These are phyloP conservation scores for Cryptococcus sp. DNA, from an alignment of 1,284 basidiomycete species.

Conservation along the genomic window DNA sequence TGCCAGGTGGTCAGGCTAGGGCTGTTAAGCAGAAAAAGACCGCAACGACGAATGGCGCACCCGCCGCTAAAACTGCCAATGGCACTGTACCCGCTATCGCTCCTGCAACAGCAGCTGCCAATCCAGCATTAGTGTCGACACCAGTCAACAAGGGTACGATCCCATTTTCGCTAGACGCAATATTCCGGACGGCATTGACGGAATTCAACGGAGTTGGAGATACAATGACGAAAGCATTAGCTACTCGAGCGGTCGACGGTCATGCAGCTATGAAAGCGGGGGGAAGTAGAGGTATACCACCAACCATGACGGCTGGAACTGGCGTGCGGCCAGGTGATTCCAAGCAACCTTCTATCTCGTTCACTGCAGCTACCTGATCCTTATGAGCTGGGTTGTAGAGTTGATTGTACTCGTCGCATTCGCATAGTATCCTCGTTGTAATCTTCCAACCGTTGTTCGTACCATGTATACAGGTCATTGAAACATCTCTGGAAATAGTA, in stretches of 20 bases:
- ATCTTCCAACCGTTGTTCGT: background rate
- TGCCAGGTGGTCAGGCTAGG: background rate
- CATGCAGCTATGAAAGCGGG: background rate
- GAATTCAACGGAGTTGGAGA: constrained; percentile 32
- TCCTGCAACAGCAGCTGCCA: constrained; percentile 1
- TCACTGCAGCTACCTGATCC: too few species aligned
- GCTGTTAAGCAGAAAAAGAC: background rate
- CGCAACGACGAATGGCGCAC: background rate
- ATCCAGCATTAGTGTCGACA: background rate
- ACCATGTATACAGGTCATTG: background rate
- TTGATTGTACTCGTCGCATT: background rate
- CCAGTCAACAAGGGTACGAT: constrained; percentile 1
- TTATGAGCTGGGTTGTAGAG: background rate
- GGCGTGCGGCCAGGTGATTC: background rate
- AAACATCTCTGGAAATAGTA: background rate
- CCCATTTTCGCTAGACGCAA: constrained; percentile 19
- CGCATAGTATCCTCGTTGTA: background rate
- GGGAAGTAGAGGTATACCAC: background rate
- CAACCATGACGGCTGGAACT: background rate
- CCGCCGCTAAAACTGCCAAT: background rate
- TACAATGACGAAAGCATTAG: constrained; percentile 36
- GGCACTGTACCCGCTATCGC: background rate
- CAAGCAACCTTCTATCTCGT: background rate
- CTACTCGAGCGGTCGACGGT: constrained; percentile 8
- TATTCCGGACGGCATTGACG: constrained; percentile 12